A percentile compares a stretch with the other conserved stretches of the same genome.
Evolutionary conservation across 768 basidiomycete species (phyloP).

Genomic region (Coprinopsis marcescibilis): DNA sequence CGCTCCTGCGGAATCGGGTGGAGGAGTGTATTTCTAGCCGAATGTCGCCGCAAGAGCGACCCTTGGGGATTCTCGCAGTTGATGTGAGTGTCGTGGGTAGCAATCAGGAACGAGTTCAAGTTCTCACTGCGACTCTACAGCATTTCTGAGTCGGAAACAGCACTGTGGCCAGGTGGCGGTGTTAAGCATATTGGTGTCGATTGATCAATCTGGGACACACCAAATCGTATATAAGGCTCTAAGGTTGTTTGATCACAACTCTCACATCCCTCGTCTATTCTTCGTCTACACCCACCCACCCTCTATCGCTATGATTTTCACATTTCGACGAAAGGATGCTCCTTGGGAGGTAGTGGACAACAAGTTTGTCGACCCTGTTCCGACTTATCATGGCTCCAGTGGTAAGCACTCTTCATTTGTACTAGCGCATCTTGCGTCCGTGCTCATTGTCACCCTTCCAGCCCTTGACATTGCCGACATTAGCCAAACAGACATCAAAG

Average conservation of each 20-base stretch:
- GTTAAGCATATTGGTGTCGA: too few relatives aligned
- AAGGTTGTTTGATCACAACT: conserved; percentile 12
- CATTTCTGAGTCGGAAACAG: too few relatives aligned
- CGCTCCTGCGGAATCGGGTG: too few relatives aligned
- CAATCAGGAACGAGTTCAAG: too few relatives aligned
- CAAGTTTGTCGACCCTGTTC: conserved; percentile 57
- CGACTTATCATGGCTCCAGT: conserved; percentile 57
- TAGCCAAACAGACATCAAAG: conserved; percentile 45
- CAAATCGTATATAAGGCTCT: too few relatives aligned
- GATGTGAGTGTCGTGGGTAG: too few relatives aligned
- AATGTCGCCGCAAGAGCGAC: too few relatives aligned
- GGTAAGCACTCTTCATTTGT: conserved; percentile 28
- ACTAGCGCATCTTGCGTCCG: conserved; percentile 2
- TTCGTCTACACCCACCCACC: conserved; percentile 8
- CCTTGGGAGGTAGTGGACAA: conserved; percentile 79
- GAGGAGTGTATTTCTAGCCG: too few relatives aligned
- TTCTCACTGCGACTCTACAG: too few relatives aligned
- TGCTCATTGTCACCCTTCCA: conserved; percentile 18
- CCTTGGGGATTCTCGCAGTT: too few relatives aligned
- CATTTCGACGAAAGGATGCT: conserved; percentile 49
- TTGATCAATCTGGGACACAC: too few relatives aligned
- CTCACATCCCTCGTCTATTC: conserved; percentile 11
- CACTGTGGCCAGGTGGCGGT: too few relatives aligned
- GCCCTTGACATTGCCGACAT: conserved; percentile 58
- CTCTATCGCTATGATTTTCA: conserved; percentile 28